These are phyloP conservation scores for Yarrowia keelungensis DNA, from an alignment of 805 yeast genomes.

Conservation along the genomic window DNA sequence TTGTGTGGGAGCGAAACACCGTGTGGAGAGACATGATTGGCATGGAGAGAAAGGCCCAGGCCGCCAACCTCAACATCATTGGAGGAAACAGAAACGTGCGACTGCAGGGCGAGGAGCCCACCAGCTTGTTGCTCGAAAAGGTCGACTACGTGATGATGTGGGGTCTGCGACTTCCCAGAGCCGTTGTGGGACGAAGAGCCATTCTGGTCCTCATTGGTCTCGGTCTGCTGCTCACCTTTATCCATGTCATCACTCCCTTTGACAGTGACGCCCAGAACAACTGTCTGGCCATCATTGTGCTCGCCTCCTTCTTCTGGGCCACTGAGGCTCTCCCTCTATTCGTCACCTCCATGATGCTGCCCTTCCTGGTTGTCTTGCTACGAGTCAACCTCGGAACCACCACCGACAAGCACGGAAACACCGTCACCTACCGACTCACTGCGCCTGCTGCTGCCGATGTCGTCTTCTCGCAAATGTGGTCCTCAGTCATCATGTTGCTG, in stretches of 20 bases:
- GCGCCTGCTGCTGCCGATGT: slow-evolving; percentile 77
- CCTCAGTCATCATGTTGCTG: slow-evolving; percentile 86
- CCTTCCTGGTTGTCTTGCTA: slow-evolving; percentile 76
- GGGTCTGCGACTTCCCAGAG: slow-evolving; percentile 49
- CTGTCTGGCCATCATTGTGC: slow-evolving; percentile 82
- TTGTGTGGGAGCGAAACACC: slow-evolving; percentile 96
- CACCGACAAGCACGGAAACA: slow-evolving; percentile 59
- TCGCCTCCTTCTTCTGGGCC: slow-evolving; percentile 92
- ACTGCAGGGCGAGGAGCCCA: slow-evolving; percentile 46
- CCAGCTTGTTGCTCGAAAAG: slow-evolving; percentile 21
- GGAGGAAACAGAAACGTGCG: slow-evolving; percentile 44
- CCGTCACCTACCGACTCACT: slow-evolving; percentile 50
- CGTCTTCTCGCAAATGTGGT: slow-evolving; percentile 91
- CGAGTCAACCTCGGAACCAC: slow-evolving; percentile 59
- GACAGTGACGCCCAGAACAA: slow-evolving; percentile 60
- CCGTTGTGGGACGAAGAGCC: slow-evolving; percentile 52
- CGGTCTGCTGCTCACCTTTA: slow-evolving; percentile 53
- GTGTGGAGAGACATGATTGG: slow-evolving; percentile 98
- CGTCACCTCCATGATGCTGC: slow-evolving; percentile 84
- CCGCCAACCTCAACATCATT: slow-evolving; percentile 54
- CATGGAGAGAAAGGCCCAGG: slow-evolving; percentile 83
- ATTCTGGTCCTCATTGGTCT: slow-evolving; percentile 63
- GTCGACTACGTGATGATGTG: slow-evolving; percentile 19
- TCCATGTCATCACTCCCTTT: slow-evolving; percentile 45
- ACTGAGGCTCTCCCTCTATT: slow-evolving; percentile 92